Base-by-base conservation (phyloP, 164 flowering plant species). In the Echeveria elegans region DNA sequence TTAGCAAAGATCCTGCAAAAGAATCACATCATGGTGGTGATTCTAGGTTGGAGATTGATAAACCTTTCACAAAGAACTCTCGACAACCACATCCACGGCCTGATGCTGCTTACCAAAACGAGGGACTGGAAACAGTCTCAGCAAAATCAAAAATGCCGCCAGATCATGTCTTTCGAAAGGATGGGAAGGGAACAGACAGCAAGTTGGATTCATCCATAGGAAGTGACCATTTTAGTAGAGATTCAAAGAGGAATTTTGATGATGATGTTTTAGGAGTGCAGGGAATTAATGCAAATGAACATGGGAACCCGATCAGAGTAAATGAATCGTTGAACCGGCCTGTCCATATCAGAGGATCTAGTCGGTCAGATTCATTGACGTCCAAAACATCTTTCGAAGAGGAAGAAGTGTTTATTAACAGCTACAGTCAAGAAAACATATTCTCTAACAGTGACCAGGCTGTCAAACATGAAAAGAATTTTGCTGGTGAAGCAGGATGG, bases 341-440 rank as follows among this genome's bases (percentile, higher is more conserved):
- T 53, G 31, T 8, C 68, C 56, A 66, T 63, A 67, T 9, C 41
- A 68, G 61, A 19, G 71, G 62, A 59, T 66, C 75, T 79, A 66
- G 67, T 58, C 68, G 12, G 40, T 72, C 72, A 45, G 58, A 63
- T 76, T 76, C 83, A 34, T 69, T 65, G 30, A 73, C 72, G 58
- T 69, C 73, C 21, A 66, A 34, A 60, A 34, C 56, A 56, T 62
- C 62, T 48, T 77, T 76, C 31, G 38, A 58, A 65, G 69, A 71
- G 63, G 74, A 77, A 52, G 68, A 70, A 2, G 36, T 47, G 21
- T 40, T 23, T 11, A 69, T 23, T 32, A 72, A 43, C 71, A 60
- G 52, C 68, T 21, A 21, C 50, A 69, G 66, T 65, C 71, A 32
- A 30, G 60, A 34, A 56, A 87, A 76, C 63, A 47, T 10, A 26